A percentile compares a stretch with the other conserved stretches of the same genome.
phyloP scores from a whole-genome alignment of 768 basidiomycete genomes.

The Auricularia cornea region DNA sequence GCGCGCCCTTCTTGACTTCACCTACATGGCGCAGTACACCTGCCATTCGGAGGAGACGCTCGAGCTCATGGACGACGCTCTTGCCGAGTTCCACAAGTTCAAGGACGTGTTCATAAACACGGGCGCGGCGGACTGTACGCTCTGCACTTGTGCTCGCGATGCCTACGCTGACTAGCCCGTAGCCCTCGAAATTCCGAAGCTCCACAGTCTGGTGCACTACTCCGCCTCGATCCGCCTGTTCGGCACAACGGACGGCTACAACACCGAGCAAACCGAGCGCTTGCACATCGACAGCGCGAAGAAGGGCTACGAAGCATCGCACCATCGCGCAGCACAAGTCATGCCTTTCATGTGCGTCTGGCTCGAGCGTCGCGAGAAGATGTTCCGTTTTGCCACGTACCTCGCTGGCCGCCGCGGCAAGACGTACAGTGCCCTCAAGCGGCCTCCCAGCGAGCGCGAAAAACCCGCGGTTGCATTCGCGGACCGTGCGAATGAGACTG shows the following conservation, averaged over 20 bases:
- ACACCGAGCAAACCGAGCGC: not conserved
- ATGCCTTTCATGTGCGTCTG: not conserved
- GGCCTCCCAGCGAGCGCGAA: not conserved
- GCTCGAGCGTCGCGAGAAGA: not conserved
- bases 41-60: slow-evolving; percentile 10
- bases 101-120: slow-evolving; percentile 6
- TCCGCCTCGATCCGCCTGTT: slow-evolving; percentile 10
- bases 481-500: not conserved
- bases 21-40: slow-evolving; percentile 16
- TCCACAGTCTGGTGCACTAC: slow-evolving; percentile 15
- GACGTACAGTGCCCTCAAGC: not conserved
- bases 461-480: not conserved
- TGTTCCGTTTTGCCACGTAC: not conserved
- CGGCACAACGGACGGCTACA: slow-evolving; percentile 6
- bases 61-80: not conserved
- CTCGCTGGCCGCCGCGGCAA: not conserved
- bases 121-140: slow-evolving; percentile 1
- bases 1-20: slow-evolving; percentile 18
- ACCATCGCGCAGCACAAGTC: not conserved
- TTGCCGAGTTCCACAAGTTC: slow-evolving; percentile 8
- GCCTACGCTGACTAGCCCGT: not conserved
- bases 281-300: not conserved
- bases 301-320: not conserved
- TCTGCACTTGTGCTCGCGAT: too few relatives aligned
- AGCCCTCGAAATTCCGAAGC: slow-evolving; percentile 26